Base-by-base conservation (phyloP, 192 early-diverging fungal species). In the Coemansia sp. region DNA sequence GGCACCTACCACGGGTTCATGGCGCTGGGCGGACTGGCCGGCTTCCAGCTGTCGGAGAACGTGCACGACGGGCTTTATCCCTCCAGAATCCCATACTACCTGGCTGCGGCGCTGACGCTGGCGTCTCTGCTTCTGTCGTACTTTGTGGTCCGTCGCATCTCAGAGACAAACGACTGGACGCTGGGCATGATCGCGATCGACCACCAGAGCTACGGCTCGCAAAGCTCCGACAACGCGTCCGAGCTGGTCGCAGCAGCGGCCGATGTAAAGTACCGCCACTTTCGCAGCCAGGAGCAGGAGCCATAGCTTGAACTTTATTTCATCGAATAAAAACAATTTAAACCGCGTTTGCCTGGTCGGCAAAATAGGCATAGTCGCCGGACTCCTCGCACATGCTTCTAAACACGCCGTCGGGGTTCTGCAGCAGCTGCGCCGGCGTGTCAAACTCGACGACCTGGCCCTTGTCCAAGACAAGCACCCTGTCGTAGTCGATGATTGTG, bases 401-500 rank as follows among this genome's bases (percentile, higher is more conserved):
- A 75, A 99, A 97, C 4, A 86, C 11, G 34, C 91, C 86, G 22
- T 83, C 78, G 11, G 84, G 71, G 0, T 66, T 73, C 33, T 86
- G 82, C 73, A 98, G 81, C 54, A 98, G 77, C 14, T 71, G 85
- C 48, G 80, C 76, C 1, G 96, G 96, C 22, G 87, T 87, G 72
- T 93, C 96, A 86, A 88, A 94, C 72, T 98, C 96, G 5, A 85
- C 88, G 2, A 97, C 65, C 35, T 65, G 58, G 6, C 96, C 96
- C n/a, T 86, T 86, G 69, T 93, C 92, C 74, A 95, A 62, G 2
- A 97, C 95, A 67, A 95, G 64, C 17, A 96, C 87, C 9, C 89
- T 84, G 71, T 96, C 95, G 68, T 93, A 95, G 72, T 92, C 92
- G 6, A 90, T 92, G 51, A 97, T 88, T 0, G 95, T 95, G 48